These are phyloP conservation scores for Hemisphaericaspora subhashii DNA, from an alignment of 1,139 yeast genomes.

Conservation along the genomic window DNA sequence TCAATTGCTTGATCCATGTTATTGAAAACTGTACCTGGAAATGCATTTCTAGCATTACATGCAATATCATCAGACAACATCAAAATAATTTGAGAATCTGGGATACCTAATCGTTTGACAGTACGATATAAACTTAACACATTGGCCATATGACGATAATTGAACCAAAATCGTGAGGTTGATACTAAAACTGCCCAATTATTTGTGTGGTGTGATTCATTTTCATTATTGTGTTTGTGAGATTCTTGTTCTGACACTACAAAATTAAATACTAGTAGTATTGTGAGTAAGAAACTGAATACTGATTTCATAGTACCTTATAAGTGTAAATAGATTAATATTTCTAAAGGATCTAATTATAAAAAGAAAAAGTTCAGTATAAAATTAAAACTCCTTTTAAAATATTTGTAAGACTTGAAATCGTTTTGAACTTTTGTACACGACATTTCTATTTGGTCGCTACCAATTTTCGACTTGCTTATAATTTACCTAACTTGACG, in stretches of 20 bases:
- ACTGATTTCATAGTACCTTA: constrained; percentile 1
- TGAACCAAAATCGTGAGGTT: constrained; percentile 97
- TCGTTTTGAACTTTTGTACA: too few relatives aligned
- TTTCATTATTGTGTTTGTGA: constrained; percentile 2
- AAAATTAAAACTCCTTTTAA: too few relatives aligned
- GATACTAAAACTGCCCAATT: constrained; percentile 96
- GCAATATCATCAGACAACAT: constrained; percentile 98
- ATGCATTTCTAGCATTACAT: constrained; percentile 92
- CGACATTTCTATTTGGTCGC: too few relatives aligned
- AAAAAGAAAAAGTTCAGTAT: too few relatives aligned
- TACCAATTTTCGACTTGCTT: too few relatives aligned
- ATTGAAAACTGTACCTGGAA: constrained; percentile 95
- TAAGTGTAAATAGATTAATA: too few relatives aligned
- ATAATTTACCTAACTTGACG: too few relatives aligned
- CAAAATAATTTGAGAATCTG: constrained; percentile 93
- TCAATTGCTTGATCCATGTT: constrained; percentile 94
- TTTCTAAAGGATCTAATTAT: too few relatives aligned
- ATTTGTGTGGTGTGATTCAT: constrained; percentile 62
- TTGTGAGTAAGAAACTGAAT: not conserved
- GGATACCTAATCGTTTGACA: constrained; percentile 92
- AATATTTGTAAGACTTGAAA: too few relatives aligned
- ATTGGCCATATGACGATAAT: constrained; percentile 96
- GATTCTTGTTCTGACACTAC: constrained; percentile 1
- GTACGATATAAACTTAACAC: constrained; percentile 92
- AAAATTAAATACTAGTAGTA: not conserved